These are phyloP conservation scores for Solanum sejunctum DNA, from an alignment of 257 asterid species.

Conservation along the genomic window DNA sequence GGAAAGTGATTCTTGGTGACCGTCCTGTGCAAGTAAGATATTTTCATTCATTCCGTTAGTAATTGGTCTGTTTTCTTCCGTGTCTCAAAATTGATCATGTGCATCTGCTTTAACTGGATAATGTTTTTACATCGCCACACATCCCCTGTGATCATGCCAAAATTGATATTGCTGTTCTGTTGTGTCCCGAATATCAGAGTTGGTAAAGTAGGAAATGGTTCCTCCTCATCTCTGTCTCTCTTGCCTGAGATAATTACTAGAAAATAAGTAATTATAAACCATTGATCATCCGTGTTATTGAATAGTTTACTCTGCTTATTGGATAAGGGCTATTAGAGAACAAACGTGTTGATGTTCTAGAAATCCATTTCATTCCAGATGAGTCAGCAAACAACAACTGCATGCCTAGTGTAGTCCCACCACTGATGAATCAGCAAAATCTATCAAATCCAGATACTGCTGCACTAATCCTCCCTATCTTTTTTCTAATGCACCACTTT, in stretches of 20 bases:
- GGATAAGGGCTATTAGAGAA: background rate
- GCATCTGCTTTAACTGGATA: background rate
- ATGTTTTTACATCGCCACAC: background rate
- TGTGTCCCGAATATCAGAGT: background rate
- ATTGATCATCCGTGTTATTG: background rate
- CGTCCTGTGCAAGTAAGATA: constrained; percentile 73
- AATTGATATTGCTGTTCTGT: background rate
- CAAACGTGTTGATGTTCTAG: background rate
- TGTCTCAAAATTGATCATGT: background rate
- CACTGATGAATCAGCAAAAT: background rate
- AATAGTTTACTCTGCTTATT: background rate
- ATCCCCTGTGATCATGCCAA: background rate
- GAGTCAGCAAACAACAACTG: background rate
- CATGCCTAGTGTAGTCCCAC: background rate
- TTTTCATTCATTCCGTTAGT: background rate
- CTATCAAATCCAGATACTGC: background rate
- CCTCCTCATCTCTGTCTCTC: background rate
- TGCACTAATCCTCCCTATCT: background rate
- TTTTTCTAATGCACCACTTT: background rate
- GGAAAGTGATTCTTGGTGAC: constrained; percentile 90
- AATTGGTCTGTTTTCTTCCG: background rate
- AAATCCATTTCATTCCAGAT: background rate
- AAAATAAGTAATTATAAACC: background rate
- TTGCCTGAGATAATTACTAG: background rate
- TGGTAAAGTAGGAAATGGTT: background rate